Conservation (phyloP, 2,329 filamentous ascomycete genomes). For the Septoria petroselini region DNA sequence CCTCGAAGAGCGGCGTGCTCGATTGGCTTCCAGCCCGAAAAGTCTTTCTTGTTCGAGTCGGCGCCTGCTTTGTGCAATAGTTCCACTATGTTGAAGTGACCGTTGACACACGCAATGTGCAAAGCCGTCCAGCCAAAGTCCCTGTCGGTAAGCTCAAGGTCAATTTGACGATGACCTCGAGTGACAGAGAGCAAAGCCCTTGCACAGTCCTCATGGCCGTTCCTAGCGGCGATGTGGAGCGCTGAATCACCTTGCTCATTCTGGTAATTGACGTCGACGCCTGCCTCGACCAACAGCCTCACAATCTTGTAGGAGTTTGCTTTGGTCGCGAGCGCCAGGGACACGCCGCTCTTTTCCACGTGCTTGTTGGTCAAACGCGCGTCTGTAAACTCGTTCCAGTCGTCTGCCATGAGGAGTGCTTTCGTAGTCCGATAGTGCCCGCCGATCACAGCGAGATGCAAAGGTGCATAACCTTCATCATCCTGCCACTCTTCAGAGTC, state of each 20-base stretch:
- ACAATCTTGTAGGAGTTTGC: constrained; percentile 83
- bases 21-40: constrained; percentile 88
- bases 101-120: constrained; percentile 88
- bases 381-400: constrained; percentile 28
- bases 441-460: constrained; percentile 88
- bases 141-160: constrained; percentile 75
- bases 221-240: constrained; percentile 84
- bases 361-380: constrained; percentile 63
- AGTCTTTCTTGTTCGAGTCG: constrained; percentile 70
- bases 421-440: constrained; percentile 85
- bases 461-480: constrained; percentile 80
- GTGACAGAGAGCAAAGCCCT: constrained; percentile 67
- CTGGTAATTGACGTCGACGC: constrained; percentile 89
- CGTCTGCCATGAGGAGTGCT: constrained; percentile 67
- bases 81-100: constrained; percentile 70
- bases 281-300: constrained; percentile 79
- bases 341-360: constrained; percentile 79
- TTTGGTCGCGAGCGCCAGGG: constrained; percentile 82
- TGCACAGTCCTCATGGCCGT: constrained; percentile 79
- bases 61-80: constrained; percentile 76
- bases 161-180: constrained; percentile 64
- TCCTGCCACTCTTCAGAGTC: constrained; percentile 90
- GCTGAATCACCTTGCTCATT: constrained; percentile 88
- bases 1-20: constrained; percentile 90
- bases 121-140: constrained; percentile 94